Percentiles rank a stretch among this genome's conserved stretches.
Evolutionary conservation across 2,329 filamentous ascomycete species (phyloP).

Genomic region (Pezicula rhizophila): DNA sequence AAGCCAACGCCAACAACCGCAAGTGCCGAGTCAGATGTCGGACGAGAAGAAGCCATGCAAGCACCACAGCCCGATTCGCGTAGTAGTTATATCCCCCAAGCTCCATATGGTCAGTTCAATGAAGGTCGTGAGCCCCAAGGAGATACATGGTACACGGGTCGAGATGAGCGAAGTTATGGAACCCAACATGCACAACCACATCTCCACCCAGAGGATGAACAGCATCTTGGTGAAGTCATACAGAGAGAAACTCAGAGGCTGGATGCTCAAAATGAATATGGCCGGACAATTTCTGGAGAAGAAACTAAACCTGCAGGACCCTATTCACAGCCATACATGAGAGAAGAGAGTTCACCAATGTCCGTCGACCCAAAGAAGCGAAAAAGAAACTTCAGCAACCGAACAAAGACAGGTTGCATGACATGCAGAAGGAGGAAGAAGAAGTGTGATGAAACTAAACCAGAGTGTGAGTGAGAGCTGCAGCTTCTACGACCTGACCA

Average conservation of each 20-base stretch:
- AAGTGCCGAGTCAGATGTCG: slow-evolving; percentile 27
- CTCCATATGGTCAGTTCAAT: slow-evolving; percentile 21
- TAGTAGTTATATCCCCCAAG: slow-evolving; percentile 17
- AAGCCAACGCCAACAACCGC: slow-evolving; percentile 26
- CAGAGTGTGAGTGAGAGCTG: slow-evolving; percentile 64
- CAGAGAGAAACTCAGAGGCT: slow-evolving; percentile 39
- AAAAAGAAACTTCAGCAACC: slow-evolving; percentile 83
- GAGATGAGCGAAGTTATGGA: slow-evolving; percentile 22
- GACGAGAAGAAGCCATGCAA: slow-evolving; percentile 41
- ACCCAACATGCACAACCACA: slow-evolving; percentile 35
- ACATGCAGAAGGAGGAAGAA: slow-evolving; percentile 92
- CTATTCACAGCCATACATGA: slow-evolving; percentile 25
- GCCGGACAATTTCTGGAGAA: slow-evolving; percentile 30
- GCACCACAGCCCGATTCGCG: slow-evolving; percentile 35
- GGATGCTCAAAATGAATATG: slow-evolving; percentile 31
- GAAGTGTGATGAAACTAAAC: slow-evolving; percentile 94
- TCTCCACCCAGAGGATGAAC: slow-evolving; percentile 40
- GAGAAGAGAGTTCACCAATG: slow-evolving; percentile 35
- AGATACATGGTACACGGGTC: slow-evolving; percentile 22
- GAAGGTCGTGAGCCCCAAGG: slow-evolving; percentile 14
- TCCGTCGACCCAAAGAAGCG: slow-evolving; percentile 61
- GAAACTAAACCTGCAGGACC: slow-evolving; percentile 29
- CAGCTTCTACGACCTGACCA: not conserved
- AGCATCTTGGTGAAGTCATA: slow-evolving; percentile 44
- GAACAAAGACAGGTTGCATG: slow-evolving; percentile 92